Evolutionary conservation across 345 rosid genomes (phyloP), one percentile per base, ranked within the genome.

Genomic region (Sonneratia caseolaris): DNA sequence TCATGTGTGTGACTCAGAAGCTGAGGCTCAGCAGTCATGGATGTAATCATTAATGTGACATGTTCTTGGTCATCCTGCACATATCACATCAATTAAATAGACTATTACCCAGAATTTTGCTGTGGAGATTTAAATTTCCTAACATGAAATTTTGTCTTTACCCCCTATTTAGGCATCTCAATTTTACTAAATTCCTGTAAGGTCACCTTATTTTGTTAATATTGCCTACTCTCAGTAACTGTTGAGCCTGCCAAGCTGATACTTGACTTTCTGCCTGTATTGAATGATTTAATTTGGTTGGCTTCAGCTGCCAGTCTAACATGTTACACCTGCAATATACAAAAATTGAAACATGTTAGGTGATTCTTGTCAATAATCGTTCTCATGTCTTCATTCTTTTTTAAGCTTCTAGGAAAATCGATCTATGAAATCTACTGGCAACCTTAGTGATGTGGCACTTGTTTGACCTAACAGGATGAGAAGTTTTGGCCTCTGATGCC

Each of bases 401-500:
- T 3, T 53, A 14, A 56, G 32, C 64, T 57, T 57, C 64, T 57
- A 57, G 32, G 35, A n/a, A 16, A 2, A 57, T 57, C 57, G 18
- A 12, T 53, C 14, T 57, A 21, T 3, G 6, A 56, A 7, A 21
- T 56, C 27, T 56, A 56, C 62, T 1, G 19, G 27, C 32, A 56
- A 21, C 62, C 10, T 4, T 67, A 38, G 4, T 67, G 49, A 67
- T 67, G 49, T 14, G 7, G 32, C 13, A 5, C 35, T n/a, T 77
- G 21, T 68, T 57, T 62, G 35, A 57, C 35, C 77, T 18, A 55
- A 70, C 79, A 86, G 91, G 85, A 84, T 68, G 82, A 86, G 79
- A 86, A 81, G 74, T 83, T 72, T 66, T 86, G 91, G 91, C 84
- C 85, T 0, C 73, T 86, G 55, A 77, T 86, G 88, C 91, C 88